Percentiles rank a stretch among this genome's conserved stretches.
Evolutionary conservation across 768 basidiomycete genomes (phyloP).

Genomic region (Boletellus emodensis): DNA sequence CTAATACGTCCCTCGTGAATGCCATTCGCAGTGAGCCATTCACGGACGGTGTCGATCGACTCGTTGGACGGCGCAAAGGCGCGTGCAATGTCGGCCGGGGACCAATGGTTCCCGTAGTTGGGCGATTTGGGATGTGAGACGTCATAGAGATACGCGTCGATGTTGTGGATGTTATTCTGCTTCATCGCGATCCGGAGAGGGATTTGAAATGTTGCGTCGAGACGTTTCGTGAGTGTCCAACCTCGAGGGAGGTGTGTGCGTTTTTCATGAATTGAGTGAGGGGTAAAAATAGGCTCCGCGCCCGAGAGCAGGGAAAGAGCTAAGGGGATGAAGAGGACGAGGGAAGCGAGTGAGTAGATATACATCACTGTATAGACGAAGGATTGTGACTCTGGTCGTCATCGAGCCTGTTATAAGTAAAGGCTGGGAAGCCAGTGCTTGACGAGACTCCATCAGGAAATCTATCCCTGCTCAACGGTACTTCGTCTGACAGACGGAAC

Average conservation of each 20-base stretch:
- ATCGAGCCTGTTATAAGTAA: no score
- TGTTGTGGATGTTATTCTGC: slow-evolving; percentile 27
- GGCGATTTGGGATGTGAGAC: slow-evolving; percentile 32
- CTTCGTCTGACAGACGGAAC: no score
- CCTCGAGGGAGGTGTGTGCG: slow-evolving; percentile 32
- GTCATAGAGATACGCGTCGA: slow-evolving; percentile 23
- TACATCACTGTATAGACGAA: no score
- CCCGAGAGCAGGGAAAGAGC: slow-evolving; percentile 13
- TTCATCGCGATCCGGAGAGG: slow-evolving; percentile 30
- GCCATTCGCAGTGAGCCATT: slow-evolving; percentile 26
- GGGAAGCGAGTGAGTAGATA: neutral
- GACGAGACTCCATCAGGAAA: no score
- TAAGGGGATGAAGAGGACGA: slow-evolving; percentile 3
- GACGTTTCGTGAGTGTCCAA: slow-evolving; percentile 37
- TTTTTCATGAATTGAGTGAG: slow-evolving; percentile 39
- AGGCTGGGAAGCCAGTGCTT: no score
- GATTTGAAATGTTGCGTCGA: slow-evolving; percentile 26
- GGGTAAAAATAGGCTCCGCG: slow-evolving; percentile 11
- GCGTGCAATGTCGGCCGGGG: slow-evolving; percentile 20
- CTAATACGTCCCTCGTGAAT: slow-evolving; percentile 18
- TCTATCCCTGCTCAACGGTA: no score
- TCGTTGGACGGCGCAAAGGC: slow-evolving; percentile 26
- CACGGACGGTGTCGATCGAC: slow-evolving; percentile 20
- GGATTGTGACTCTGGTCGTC: no score
- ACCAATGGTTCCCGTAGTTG: slow-evolving; percentile 31